Conservation (phyloP, 495 filamentous ascomycete genomes). For the Aspergillus ellipticus region DNA sequence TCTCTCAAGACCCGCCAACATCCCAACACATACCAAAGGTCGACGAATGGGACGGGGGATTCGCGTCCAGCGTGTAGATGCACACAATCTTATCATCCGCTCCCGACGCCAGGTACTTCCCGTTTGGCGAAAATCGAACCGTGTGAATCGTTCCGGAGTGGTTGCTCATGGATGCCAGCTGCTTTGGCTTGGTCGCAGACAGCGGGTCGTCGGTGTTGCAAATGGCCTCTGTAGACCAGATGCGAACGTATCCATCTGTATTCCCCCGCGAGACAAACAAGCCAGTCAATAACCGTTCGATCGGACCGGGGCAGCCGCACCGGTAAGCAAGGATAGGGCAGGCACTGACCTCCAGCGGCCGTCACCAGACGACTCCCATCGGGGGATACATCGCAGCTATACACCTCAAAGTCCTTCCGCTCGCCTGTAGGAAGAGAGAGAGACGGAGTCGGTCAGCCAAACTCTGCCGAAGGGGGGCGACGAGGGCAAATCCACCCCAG, state of each 20-base stretch:
- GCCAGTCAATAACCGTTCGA: slow-evolving; percentile 10
- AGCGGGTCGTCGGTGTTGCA: slow-evolving; percentile 66
- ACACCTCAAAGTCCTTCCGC: slow-evolving; percentile 95
- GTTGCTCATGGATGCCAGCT: slow-evolving; percentile 96
- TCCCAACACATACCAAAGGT: slow-evolving; percentile 64
- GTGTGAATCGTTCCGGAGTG: slow-evolving; percentile 97
- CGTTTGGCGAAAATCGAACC: slow-evolving; percentile 91
- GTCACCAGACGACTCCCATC: slow-evolving; percentile 89
- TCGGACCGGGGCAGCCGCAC: neutral
- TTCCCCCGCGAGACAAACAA: slow-evolving; percentile 13
- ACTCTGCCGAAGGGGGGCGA: neutral
- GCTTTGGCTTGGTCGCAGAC: slow-evolving; percentile 72
- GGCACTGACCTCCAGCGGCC: slow-evolving; percentile 77
- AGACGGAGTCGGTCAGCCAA: slow-evolving; percentile 8
- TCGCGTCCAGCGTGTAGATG: slow-evolving; percentile 85
- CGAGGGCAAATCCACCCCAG: no score
- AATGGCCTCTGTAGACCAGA: slow-evolving; percentile 96
- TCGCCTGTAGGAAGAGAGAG: slow-evolving; percentile 56
- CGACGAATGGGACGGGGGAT: slow-evolving; percentile 65
- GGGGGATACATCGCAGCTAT: slow-evolving; percentile 93
- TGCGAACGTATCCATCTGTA: slow-evolving; percentile 88
- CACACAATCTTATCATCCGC: slow-evolving; percentile 98
- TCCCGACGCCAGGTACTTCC: slow-evolving; percentile 89
- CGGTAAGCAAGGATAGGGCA: neutral
- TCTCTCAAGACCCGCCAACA: neutral